phyloP scores from a whole-genome alignment of 2,329 filamentous ascomycete genomes.

The Colletotrichum graminicola region DNA sequence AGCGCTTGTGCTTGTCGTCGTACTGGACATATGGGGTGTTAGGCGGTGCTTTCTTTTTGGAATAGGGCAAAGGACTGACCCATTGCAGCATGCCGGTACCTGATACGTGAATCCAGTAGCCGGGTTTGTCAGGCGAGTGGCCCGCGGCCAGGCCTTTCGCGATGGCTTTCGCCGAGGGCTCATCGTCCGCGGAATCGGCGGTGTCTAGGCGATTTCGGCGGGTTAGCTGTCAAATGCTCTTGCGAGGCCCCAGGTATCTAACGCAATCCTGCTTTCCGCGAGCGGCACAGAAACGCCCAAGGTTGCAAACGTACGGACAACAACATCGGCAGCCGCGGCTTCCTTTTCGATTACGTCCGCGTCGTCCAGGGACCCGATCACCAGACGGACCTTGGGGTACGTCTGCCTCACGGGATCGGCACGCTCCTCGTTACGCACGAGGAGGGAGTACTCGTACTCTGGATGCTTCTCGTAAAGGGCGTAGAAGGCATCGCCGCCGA shows the following conservation, averaged over 20 bases:
- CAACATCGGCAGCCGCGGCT: slow-evolving; percentile 63
- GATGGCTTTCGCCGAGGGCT: slow-evolving; percentile 58
- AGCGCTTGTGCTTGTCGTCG: slow-evolving; percentile 56
- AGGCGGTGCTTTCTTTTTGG: slow-evolving; percentile 5
- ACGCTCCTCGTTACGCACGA: slow-evolving; percentile 62
- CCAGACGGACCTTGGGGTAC: slow-evolving; percentile 60
- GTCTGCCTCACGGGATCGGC: slow-evolving; percentile 57
- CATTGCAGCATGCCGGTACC: slow-evolving; percentile 63
- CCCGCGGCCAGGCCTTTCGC: slow-evolving; percentile 59
- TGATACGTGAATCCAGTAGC: slow-evolving; percentile 64
- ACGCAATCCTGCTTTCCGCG: too few species aligned
- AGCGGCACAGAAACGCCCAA: not conserved
- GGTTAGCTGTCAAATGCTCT: not conserved
- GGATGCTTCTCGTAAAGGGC: slow-evolving; percentile 58
- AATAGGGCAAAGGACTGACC: slow-evolving; percentile 23
- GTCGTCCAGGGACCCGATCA: slow-evolving; percentile 62
- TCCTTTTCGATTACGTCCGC: slow-evolving; percentile 62
- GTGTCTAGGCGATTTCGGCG: slow-evolving; percentile 53
- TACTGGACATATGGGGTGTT: slow-evolving; percentile 47
- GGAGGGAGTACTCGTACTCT: slow-evolving; percentile 59
- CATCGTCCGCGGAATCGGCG: slow-evolving; percentile 61
- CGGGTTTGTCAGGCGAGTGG: slow-evolving; percentile 58
- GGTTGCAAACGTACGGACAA: slow-evolving; percentile 57
- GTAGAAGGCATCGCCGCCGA: slow-evolving; percentile 65
- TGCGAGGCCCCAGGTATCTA: too few species aligned